A percentile compares a stretch with the other conserved stretches of the same genome.
These are phyloP conservation scores for Dendrobium officinale DNA, from an alignment of 106 monocot species.

Conservation along the genomic window DNA sequence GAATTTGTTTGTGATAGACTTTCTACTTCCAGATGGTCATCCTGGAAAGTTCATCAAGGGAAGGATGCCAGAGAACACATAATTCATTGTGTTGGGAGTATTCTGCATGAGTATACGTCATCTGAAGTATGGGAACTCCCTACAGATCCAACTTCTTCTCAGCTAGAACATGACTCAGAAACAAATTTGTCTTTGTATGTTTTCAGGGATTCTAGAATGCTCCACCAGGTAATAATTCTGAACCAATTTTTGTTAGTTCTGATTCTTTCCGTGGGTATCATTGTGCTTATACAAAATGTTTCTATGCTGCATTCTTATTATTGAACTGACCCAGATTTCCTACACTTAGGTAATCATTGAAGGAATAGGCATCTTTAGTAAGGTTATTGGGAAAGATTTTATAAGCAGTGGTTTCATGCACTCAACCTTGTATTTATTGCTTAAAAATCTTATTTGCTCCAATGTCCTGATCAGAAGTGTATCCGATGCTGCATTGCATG, in stretches of 20 bases:
- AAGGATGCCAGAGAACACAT: slow-evolving; percentile 42
- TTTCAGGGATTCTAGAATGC: slow-evolving; percentile 62
- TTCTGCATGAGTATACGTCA: slow-evolving; percentile 81
- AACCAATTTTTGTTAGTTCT: slow-evolving; percentile 13
- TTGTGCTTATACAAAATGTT: too few species aligned
- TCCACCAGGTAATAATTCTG: slow-evolving; percentile 64
- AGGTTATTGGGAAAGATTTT: slow-evolving; percentile 62
- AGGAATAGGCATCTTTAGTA: slow-evolving; percentile 77
- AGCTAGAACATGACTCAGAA: slow-evolving; percentile 18
- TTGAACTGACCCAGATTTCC: slow-evolving; percentile 4
- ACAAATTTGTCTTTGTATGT: slow-evolving; percentile 51
- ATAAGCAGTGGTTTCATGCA: slow-evolving; percentile 79
- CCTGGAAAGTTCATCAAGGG: slow-evolving; percentile 36
- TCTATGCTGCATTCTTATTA: neutral
- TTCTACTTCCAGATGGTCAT: slow-evolving; percentile 3
- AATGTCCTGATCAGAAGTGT: slow-evolving; percentile 54
- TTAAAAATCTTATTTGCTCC: slow-evolving; percentile 83
- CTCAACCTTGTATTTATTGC: slow-evolving; percentile 73
- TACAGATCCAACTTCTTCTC: slow-evolving; percentile 37
- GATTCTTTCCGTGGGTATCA: neutral
- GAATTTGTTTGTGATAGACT: neutral
- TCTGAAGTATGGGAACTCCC: slow-evolving; percentile 91
- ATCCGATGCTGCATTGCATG: slow-evolving; percentile 60
- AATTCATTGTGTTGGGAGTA: slow-evolving; percentile 65
- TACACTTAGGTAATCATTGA: slow-evolving; percentile 79